phyloP scores from a whole-genome alignment of 2,329 filamentous ascomycete species.

The Colletotrichum echinochloae region DNA sequence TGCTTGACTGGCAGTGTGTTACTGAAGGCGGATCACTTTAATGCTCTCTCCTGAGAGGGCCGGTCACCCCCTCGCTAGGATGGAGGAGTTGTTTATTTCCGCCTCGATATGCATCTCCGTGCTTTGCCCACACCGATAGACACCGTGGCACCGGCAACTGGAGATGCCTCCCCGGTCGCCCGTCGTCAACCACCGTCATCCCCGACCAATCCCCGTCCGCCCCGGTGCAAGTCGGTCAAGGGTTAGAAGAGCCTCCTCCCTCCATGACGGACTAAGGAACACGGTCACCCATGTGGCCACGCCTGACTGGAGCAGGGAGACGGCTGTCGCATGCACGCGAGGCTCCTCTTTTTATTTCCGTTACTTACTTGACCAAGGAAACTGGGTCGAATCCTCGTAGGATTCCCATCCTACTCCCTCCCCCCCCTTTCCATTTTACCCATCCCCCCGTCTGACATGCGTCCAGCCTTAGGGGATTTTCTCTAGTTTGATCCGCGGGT shows the following conservation, averaged over 20 bases:
- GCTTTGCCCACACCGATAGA: conserved; percentile 27
- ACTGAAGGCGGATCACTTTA: conserved; percentile 32
- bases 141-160: conserved; percentile 31
- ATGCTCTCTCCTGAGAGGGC: conserved; percentile 33
- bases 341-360: background rate
- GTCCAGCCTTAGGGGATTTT: conserved; percentile 31
- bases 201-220: conserved; percentile 1
- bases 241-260: conserved; percentile 16
- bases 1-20: background rate
- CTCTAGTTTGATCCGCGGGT: conserved; percentile 1
- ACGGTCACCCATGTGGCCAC: conserved; percentile 2
- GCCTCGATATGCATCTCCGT: conserved; percentile 20
- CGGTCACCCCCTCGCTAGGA: conserved; percentile 25
- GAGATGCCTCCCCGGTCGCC: conserved; percentile 14
- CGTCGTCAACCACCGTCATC: conserved; percentile 22
- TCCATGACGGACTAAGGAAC: conserved; percentile 1
- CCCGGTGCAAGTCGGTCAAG: background rate
- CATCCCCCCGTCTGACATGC: conserved; percentile 31
- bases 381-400: conserved; percentile 16
- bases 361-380: conserved; percentile 2
- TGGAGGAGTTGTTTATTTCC: conserved; percentile 24
- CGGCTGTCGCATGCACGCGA: conserved; percentile 18
- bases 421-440: background rate
- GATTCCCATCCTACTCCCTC: conserved; percentile 27
- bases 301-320: background rate